Conservation (phyloP, 495 filamentous ascomycete genomes). For the Lophiostoma macrostomum region DNA sequence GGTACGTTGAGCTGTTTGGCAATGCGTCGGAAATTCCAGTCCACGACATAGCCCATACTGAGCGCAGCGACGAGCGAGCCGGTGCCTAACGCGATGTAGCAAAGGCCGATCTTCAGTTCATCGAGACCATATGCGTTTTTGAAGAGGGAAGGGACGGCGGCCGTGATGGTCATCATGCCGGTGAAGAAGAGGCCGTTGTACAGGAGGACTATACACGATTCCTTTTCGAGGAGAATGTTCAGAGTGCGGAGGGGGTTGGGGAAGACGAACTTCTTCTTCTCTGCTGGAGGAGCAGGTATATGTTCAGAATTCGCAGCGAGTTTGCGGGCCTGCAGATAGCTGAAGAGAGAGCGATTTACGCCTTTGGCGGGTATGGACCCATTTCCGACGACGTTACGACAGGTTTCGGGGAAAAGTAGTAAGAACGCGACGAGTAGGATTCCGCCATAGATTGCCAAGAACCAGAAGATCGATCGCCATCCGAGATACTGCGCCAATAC, state of each 20-base stretch:
- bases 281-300: not conserved
- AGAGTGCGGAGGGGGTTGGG: conserved; percentile 37
- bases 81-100: conserved; percentile 37
- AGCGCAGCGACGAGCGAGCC: conserved; percentile 35
- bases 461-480: conserved; percentile 75
- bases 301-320: conserved; percentile 1
- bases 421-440: conserved; percentile 53
- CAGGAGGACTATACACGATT: conserved; percentile 36
- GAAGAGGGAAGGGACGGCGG: conserved; percentile 33
- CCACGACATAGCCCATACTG: conserved; percentile 36
- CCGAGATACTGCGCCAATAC: conserved; percentile 61
- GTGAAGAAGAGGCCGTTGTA: conserved; percentile 38
- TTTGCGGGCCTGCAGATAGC: conserved; percentile 35
- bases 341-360: conserved; percentile 51
- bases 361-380: conserved; percentile 57
- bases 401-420: conserved; percentile 64
- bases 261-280: conserved; percentile 26
- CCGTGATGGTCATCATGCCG: conserved; percentile 32
- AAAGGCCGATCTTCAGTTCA: conserved; percentile 37
- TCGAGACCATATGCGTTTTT: conserved; percentile 31
- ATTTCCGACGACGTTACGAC: conserved; percentile 68
- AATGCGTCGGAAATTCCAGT: conserved; percentile 37
- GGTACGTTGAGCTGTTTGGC: conserved; percentile 24
- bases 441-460: conserved; percentile 58
- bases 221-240: conserved; percentile 35